Percentiles rank a stretch among this genome's conserved stretches.
These are phyloP conservation scores for Striga hermonthica DNA, from an alignment of 305 asterid species.

Conservation along the genomic window DNA sequence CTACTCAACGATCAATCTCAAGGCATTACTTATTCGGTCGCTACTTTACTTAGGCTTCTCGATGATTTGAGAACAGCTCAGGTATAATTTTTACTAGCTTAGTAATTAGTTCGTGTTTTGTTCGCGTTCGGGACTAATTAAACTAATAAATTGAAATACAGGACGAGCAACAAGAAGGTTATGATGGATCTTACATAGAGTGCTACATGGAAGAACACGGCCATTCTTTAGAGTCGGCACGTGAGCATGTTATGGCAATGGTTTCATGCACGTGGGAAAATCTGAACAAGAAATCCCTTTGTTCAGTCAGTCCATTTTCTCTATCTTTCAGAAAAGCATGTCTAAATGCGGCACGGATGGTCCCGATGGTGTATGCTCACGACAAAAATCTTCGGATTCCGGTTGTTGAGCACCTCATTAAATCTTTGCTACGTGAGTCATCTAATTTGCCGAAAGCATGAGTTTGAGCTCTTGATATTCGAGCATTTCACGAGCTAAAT, in stretches of 20 bases:
- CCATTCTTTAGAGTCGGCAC: conserved; percentile 29
- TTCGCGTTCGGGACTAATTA: neutral
- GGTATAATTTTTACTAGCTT: conserved; percentile 21
- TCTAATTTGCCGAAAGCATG: too few relatives aligned
- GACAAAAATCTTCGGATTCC: conserved; percentile 36
- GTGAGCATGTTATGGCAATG: conserved; percentile 33
- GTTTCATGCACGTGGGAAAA: conserved; percentile 41
- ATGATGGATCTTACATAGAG: conserved; percentile 43
- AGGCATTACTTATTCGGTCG: conserved; percentile 23
- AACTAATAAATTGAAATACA: conserved; percentile 2
- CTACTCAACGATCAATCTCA: conserved; percentile 18
- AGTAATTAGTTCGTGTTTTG: neutral
- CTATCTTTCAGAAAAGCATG: conserved; percentile 34
- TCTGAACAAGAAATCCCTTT: conserved; percentile 39
- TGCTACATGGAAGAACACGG: conserved; percentile 36
- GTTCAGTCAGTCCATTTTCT: conserved; percentile 21
- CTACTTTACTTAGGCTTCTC: conserved; percentile 40
- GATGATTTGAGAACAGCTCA: conserved; percentile 45
- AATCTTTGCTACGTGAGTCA: too few relatives aligned
- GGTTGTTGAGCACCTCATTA: neutral
- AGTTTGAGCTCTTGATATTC: too few relatives aligned
- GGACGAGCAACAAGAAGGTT: conserved; percentile 45
- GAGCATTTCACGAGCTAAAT: too few relatives aligned
- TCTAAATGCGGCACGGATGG: conserved; percentile 46
- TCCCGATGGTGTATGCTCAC: conserved; percentile 48